Percentiles rank a stretch among this genome's conserved stretches.
These are phyloP conservation scores for Limonium bicolor DNA, from an alignment of 148 eudicot genomes.

Conservation along the genomic window DNA sequence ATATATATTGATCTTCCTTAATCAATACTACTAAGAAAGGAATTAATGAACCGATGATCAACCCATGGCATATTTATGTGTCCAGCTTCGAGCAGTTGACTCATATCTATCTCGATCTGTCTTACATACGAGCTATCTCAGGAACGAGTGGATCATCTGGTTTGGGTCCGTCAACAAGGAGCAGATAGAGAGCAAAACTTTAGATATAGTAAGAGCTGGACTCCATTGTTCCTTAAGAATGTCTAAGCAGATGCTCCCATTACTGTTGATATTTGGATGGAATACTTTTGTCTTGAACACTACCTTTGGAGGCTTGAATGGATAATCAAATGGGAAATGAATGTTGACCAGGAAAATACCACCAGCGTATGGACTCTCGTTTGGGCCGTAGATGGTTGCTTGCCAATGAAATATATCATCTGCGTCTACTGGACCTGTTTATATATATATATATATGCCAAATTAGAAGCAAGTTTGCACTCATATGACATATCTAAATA, in stretches of 20 bases:
- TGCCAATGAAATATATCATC: slow-evolving; percentile 66
- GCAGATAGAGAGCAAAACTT: slow-evolving; percentile 55
- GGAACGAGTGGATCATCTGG: slow-evolving; percentile 63
- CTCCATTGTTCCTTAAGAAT: slow-evolving; percentile 77
- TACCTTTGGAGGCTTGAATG: slow-evolving; percentile 78
- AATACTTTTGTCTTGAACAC: slow-evolving; percentile 62
- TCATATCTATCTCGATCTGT: slow-evolving; percentile 32
- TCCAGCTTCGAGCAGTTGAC: slow-evolving; percentile 46
- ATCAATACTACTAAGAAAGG: too few relatives aligned
- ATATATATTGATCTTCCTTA: too few relatives aligned
- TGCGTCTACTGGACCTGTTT: slow-evolving; percentile 42
- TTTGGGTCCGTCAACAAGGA: slow-evolving; percentile 57
- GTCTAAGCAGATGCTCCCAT: slow-evolving; percentile 65
- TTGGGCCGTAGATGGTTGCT: slow-evolving; percentile 57
- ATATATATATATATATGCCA: not conserved
- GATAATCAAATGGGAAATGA: slow-evolving; percentile 63
- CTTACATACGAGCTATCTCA: slow-evolving; percentile 48
- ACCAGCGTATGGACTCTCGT: slow-evolving; percentile 51
- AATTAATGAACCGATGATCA: too few relatives aligned
- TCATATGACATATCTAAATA: too few relatives aligned
- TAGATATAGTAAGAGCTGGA: slow-evolving; percentile 71
- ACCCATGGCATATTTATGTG: slow-evolving; percentile 51
- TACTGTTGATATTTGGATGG: slow-evolving; percentile 56
- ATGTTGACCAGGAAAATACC: slow-evolving; percentile 50
- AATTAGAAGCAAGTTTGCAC: not conserved